These are phyloP conservation scores for Xylariaceae sp. DNA, from an alignment of 2,329 filamentous ascomycete species.

Conservation along the genomic window DNA sequence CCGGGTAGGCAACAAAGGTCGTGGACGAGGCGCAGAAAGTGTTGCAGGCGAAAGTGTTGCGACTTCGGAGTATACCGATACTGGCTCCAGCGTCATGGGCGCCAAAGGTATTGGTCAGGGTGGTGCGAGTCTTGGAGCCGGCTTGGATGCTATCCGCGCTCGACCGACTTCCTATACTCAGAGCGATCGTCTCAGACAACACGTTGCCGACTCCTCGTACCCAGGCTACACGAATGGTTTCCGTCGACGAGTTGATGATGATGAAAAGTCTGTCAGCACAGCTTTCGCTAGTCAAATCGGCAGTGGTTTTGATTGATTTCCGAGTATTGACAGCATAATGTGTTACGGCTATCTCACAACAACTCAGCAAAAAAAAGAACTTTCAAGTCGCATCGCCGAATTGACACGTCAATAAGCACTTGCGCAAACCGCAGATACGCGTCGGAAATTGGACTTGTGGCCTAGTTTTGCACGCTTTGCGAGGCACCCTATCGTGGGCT, in stretches of 20 bases:
- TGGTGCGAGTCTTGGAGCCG: conserved; percentile 78
- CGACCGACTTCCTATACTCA: conserved; percentile 63
- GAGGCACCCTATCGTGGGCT: conserved; percentile 4
- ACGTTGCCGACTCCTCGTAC: conserved; percentile 71
- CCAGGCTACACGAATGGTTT: conserved; percentile 63
- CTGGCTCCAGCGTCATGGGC: conserved; percentile 71
- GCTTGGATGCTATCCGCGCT: conserved; percentile 70
- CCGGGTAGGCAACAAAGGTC: conserved; percentile 61
- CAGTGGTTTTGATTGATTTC: conserved; percentile 39
- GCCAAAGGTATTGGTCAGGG: conserved; percentile 75
- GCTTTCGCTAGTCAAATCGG: conserved; percentile 95
- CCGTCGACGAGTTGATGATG: conserved; percentile 75
- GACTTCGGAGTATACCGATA: conserved; percentile 84
- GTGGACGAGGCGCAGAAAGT: conserved; percentile 67
- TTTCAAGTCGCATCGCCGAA: conserved; percentile 11
- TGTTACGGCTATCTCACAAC: conserved; percentile 10
- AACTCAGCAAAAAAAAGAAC: conserved; percentile 9
- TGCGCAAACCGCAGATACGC: conserved; percentile 9
- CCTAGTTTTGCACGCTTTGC: conserved; percentile 16
- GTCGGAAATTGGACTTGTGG: conserved; percentile 12
- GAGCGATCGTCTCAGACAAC: conserved; percentile 88
- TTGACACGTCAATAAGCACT: conserved; percentile 12
- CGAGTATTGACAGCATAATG: conserved; percentile 9
- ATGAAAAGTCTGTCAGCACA: conserved; percentile 92
- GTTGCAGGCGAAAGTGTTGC: conserved; percentile 89